Evolutionary conservation across 2,329 filamentous ascomycete genomes (phyloP), one percentile per base, ranked within the genome.

Genomic region (Aspergillus sp.): DNA sequence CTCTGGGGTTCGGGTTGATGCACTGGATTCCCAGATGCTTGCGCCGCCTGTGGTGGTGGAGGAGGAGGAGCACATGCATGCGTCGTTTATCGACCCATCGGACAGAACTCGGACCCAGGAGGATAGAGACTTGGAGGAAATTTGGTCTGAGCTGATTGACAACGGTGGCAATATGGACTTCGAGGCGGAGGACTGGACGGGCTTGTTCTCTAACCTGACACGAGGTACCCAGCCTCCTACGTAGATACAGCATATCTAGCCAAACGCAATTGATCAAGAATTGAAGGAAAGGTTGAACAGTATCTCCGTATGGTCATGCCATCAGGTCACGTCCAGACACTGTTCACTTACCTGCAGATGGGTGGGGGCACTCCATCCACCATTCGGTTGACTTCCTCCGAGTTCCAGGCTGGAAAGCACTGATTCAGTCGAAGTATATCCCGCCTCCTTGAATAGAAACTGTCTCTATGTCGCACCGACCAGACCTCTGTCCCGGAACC

Each of bases 131-230:
- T 48, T 73, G 2, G 71, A 73, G 40, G 71, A 71, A 33, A 58
- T 72, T 22, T 73, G 71, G 71, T 58, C 63, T 3, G 69, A 73
- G 24, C 63, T 72, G 56, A 56, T 73, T 19, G 66, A 73, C 2
- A 64, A 55, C n/a, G 62, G 69, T 5, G 64, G 60, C 8, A 60
- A 66, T 40, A 30, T 68, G 17, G 59, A 56, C 2, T 46, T 68
- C 20, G 64, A 58, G 8, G 63, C 62, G 3, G 63, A 69, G 2
- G 71, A 71, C 33, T 73, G 70, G 71, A 69, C 64, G 15, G 65
- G 65, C 8, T 46, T 73, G 34, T 60, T 73, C 30, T 66, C 65
- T 22, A 20, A 44, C 6, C 9, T 44, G 7, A 44, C 41, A 13
- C 20, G 12, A 12, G 41, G 27, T 11, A 30, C 41, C 2, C 8